Evolutionary conservation across 2,329 filamentous ascomycete genomes (phyloP).

Genomic region (Alternaria solani): DNA sequence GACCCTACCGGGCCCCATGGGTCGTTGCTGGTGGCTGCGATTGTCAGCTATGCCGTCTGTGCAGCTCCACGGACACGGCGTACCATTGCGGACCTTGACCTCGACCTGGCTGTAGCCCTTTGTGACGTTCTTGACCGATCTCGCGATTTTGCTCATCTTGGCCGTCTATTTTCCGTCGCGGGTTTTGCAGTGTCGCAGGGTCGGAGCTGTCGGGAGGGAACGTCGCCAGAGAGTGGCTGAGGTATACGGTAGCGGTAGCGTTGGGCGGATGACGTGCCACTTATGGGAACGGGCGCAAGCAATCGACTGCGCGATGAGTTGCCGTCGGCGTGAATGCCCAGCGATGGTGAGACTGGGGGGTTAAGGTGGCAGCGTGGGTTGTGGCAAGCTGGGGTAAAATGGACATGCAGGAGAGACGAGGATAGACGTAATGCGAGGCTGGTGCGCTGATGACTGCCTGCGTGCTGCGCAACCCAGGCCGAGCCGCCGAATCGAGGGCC

Average conservation of each 20-base stretch:
- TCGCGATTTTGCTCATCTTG: slow-evolving; percentile 93
- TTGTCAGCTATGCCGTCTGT: slow-evolving; percentile 24
- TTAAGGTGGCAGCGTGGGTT: slow-evolving; percentile 8
- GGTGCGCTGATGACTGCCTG: slow-evolving; percentile 18
- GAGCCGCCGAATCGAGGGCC: slow-evolving; percentile 19
- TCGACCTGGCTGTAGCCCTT: slow-evolving; percentile 97
- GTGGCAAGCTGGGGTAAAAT: slow-evolving; percentile 20
- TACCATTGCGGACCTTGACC: slow-evolving; percentile 77
- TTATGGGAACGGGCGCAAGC: slow-evolving; percentile 11
- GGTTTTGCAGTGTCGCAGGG: background rate
- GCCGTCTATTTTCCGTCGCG: slow-evolving; percentile 9
- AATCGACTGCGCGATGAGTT: slow-evolving; percentile 8
- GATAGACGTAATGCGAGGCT: slow-evolving; percentile 22
- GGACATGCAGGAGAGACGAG: slow-evolving; percentile 15
- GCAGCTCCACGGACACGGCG: slow-evolving; percentile 5
- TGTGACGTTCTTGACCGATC: slow-evolving; percentile 98
- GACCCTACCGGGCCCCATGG: slow-evolving; percentile 98
- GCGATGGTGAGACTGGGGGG: slow-evolving; percentile 4
- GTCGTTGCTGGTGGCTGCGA: slow-evolving; percentile 93
- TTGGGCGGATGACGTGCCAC: slow-evolving; percentile 21
- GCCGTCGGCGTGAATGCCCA: background rate
- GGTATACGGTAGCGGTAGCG: slow-evolving; percentile 11
- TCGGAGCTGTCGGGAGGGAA: slow-evolving; percentile 15
- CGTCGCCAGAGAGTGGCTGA: slow-evolving; percentile 18
- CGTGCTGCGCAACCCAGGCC: slow-evolving; percentile 6